Evolutionary conservation across 441 rosid genomes (phyloP), one percentile per base, ranked within the genome.

Genomic region (Populus hybrid): DNA sequence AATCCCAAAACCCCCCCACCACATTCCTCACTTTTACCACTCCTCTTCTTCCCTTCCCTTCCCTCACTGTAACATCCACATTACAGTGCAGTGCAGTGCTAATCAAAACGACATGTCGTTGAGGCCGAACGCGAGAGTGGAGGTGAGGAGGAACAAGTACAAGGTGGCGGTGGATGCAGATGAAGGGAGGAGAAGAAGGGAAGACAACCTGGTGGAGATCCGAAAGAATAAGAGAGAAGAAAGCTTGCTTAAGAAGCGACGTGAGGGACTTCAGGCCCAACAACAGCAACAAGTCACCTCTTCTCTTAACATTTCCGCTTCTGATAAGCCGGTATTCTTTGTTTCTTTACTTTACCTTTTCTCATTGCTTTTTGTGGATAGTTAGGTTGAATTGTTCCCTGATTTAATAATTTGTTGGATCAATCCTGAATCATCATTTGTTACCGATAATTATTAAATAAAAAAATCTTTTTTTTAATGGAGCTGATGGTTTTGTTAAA

Each of bases 121-220:
- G 86, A 86, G 94, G 78, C 97, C 97, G 1, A 88, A 70, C 87
- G 86, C 89, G 1, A 89, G 87, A 87, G 84, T 91, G 0, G 97
- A 92, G 83, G 91, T 84, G 35, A 87, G 95, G 61, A 90, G 91
- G 84, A 93, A 89, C 85, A 77, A 88, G n/a, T 92, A 92, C 89
- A 93, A 93, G 81, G 91, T 90, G 35, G 92, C 93, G 11, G 98
- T 94, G 7, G 97, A 94, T 82, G 96, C 97, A 10, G 97, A 94
- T 28, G 97, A 94, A 70, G 98, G 95, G 2, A 78, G 97, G 65
- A 85, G 97, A 81, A 85, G 97, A 80, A 85, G 98, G 46, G 97
- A 94, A 78, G 97, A 94, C 75, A 90, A 88, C 79, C 82, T 93
- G 87, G 98, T 94, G 54, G 97, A 92, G 97, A 94, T 93, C 86